Evolutionary conservation across 2,329 filamentous ascomycete species (phyloP).

Genomic region (Ophiocordyceps camponoti-rufipedis): DNA sequence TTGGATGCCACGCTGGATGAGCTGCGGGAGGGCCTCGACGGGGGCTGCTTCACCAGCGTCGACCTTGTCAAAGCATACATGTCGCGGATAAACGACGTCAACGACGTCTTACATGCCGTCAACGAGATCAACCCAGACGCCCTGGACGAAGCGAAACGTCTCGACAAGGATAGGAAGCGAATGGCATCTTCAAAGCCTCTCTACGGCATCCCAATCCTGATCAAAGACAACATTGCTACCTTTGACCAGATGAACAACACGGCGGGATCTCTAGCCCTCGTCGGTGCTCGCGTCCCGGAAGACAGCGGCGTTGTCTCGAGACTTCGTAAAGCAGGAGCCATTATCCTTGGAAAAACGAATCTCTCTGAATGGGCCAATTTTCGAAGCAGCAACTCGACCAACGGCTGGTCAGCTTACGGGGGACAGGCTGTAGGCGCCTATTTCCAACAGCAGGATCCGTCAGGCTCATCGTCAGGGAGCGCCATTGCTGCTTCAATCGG

Average conservation of each 20-base stretch:
- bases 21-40: not conserved
- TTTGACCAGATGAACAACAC: constrained; percentile 43
- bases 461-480: constrained; percentile 42
- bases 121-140: constrained; percentile 20
- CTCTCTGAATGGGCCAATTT: constrained; percentile 48
- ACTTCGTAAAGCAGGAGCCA: constrained; percentile 38
- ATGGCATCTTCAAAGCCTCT: constrained; percentile 20
- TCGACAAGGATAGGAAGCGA: constrained; percentile 11
- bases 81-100: constrained; percentile 10
- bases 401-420: constrained; percentile 47
- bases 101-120: constrained; percentile 10
- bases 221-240: constrained; percentile 53
- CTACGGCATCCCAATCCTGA: constrained; percentile 45
- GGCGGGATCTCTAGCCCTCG: constrained; percentile 42
- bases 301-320: constrained; percentile 43
- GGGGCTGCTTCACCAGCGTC: constrained; percentile 13
- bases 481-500: constrained; percentile 28
- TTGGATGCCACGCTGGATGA: not conserved
- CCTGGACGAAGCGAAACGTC: constrained; percentile 14
- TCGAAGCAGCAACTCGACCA: constrained; percentile 34
- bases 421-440: constrained; percentile 46
- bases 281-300: constrained; percentile 33
- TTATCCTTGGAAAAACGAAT: constrained; percentile 50
- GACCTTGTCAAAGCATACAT: constrained; percentile 16
- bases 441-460: constrained; percentile 40